phyloP scores from a whole-genome alignment of 805 yeast genomes.

The Cyberlindnera japonica region DNA sequence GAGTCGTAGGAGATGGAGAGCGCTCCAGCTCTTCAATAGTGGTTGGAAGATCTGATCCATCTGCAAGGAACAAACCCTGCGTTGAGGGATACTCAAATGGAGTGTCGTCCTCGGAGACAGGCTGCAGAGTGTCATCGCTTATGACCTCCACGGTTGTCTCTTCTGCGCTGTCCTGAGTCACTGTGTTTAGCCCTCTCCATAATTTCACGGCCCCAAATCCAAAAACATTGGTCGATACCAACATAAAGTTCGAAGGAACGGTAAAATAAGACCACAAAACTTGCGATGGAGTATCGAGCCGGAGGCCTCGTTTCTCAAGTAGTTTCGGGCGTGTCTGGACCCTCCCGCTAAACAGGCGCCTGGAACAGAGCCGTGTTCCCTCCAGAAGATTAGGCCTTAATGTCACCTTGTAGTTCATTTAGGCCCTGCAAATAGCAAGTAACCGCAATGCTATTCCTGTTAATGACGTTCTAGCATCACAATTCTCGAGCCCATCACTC shows the following conservation, averaged over 20 bases:
- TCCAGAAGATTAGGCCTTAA: too few species aligned
- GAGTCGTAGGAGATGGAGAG: constrained; percentile 1
- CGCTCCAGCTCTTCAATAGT: constrained; percentile 10
- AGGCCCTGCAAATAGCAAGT: too few species aligned
- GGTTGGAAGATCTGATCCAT: too few species aligned
- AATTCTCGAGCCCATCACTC: too few species aligned
- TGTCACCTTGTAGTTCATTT: not conserved
- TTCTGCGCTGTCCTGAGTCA: constrained; percentile 7
- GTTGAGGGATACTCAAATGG: too few species aligned
- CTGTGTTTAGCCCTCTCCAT: constrained; percentile 28
- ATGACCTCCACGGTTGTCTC: not conserved
- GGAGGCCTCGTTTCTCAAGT: constrained; percentile 5
- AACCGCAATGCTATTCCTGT: too few species aligned
- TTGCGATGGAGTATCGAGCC: constrained; percentile 6
- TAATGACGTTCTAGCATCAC: too few species aligned
- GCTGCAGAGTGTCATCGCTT: constrained; percentile 5
- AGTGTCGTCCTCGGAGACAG: constrained; percentile 12
- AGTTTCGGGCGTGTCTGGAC: not conserved
- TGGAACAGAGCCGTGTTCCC: too few species aligned
- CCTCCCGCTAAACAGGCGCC: not conserved
- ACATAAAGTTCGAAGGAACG: constrained; percentile 36
- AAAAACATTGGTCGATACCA: constrained; percentile 34
- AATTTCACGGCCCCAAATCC: constrained; percentile 33
- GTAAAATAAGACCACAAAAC: constrained; percentile 36
- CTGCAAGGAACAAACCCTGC: too few species aligned